phyloP scores from a whole-genome alignment of 139 green algal genomes.

The Mychonastes homosphaera region DNA sequence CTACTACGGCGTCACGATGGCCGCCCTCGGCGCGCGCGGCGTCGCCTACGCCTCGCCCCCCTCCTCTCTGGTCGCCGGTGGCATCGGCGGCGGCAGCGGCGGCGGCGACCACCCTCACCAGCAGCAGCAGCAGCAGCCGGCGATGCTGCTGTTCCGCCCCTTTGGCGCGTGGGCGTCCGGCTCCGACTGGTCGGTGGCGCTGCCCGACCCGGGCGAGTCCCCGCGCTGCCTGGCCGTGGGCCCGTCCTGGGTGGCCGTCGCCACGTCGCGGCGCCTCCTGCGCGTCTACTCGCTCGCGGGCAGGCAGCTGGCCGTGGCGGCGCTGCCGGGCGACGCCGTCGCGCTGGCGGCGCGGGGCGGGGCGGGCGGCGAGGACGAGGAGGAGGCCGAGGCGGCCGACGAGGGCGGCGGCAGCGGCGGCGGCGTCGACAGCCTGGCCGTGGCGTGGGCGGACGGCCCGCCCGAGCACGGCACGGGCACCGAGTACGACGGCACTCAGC shows the following conservation, averaged over 20 bases:
- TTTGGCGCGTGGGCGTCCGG: conserved; percentile 63
- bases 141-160: conserved; percentile 50
- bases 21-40: conserved; percentile 50
- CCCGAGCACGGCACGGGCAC: conserved; percentile 4
- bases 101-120: too few species aligned
- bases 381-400: background rate
- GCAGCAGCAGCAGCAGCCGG: conserved; percentile 1
- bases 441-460: conserved; percentile 8
- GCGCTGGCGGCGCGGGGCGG: conserved; percentile 34
- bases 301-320: conserved; percentile 36
- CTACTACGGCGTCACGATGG: conserved; percentile 68
- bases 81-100: background rate
- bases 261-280: conserved; percentile 50
- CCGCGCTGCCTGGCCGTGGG: too few species aligned
- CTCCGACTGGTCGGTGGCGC: conserved; percentile 56
- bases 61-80: conserved; percentile 8
- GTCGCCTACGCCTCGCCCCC: conserved; percentile 41
- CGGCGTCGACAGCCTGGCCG: background rate
- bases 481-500: conserved; percentile 31
- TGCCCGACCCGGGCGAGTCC: conserved; percentile 57
- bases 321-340: conserved; percentile 40
- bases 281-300: conserved; percentile 61
- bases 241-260: conserved; percentile 42
- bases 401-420: background rate
- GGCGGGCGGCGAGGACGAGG: background rate